Base-by-base conservation (phyloP, 495 filamentous ascomycete genomes). In the Tuber borchii region DNA sequence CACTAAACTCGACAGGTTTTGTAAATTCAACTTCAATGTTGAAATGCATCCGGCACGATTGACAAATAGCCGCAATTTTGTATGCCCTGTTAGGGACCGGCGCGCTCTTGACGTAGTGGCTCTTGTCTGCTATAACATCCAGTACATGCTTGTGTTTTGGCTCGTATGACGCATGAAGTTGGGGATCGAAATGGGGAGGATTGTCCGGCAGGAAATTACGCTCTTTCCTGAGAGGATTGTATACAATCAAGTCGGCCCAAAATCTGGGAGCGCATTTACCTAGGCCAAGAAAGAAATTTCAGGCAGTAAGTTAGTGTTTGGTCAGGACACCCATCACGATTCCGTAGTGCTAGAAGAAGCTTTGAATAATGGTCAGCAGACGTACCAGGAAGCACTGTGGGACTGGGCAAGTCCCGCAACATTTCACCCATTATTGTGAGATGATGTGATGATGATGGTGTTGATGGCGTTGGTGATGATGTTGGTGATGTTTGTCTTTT, bases 231-330 rank as follows among this genome's bases (percentile, higher is more conserved):
- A 74, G 73, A 20, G 81, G 81, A 61, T 81, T 75, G 73, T 83
- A 78, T 22, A 74, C 70, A 39, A 69, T 65, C 65, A 83, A 70
- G 61, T 83, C 81, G n/a, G 71, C 76, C 76, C 73, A 76, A 72
- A 83, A 65, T 69, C 81, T 79, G 45, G 81, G 84, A 26, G 75
- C 79, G 4, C 71, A 77, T 81, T 82, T 75, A 56, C 76, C 73
- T 82, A 45, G 43, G 84, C 83, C 69, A 83, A 74, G 83, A 86
- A 70, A 84, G 83, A 79, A 82, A 86, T 44, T 85, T 87, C 69
- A 46, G 46, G 68, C 86, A 84, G 26, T 65, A 26, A 65, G 56
- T 34, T 34, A 34, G 56, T 17, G 26, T 34, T 31, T 65, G 26
- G 14, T 8, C 56, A 1, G 16, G 3, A 19, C 16, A 34, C 14